Evolutionary conservation across 495 filamentous ascomycete genomes (phyloP), one percentile per base, ranked within the genome.

Genomic region (Penicillium diatomitis): DNA sequence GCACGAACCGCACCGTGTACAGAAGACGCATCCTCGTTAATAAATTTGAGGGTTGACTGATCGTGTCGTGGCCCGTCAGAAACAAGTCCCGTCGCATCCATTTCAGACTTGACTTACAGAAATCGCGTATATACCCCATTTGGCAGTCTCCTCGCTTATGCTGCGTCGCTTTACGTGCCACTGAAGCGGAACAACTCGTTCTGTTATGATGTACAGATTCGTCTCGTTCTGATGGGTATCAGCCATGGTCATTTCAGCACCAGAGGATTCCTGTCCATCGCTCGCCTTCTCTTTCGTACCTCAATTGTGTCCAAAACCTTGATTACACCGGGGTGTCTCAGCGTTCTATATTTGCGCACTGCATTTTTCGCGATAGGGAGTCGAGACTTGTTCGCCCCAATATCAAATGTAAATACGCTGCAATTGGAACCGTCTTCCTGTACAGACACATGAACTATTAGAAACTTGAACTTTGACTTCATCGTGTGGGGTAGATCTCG

Each of bases 381-480:
- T 37, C 82, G 81, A 12, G 84, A 83, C 55, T 81, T 87, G 55
- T 95, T 90, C 11, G 83, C 71, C 36, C 74, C 73, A 38, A 91
- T 74, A 63, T 97, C 91, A 73, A 96, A 98, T 40, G 89, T 86
- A 66, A 98, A 97, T 38, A 98, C 88, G 72, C 88, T 95, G 70
- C 92, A 98, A 51, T 85, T 78, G 0, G 89, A 94, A 35, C 87
- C 82, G 64, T 96, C 91, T 68, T 96, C 89, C 89, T 96, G 47
- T 8, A n/a, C 20, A 32, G 33, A 3, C 12, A 44, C 12, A 32
- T 2, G 27, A 9, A 33, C 9, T 12, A 6, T 44, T 33, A 44
- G 41, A 30, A 20, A 20, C 20, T 20, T 20, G 20, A 20, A 20
- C 20, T 20, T 20, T 20, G 20, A 20, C 20, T 44, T 20, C 41